Evolutionary conservation across 2,329 filamentous ascomycete genomes (phyloP), one percentile per base, ranked within the genome.

Genomic region (Stachybotrys chlorohalonatus): DNA sequence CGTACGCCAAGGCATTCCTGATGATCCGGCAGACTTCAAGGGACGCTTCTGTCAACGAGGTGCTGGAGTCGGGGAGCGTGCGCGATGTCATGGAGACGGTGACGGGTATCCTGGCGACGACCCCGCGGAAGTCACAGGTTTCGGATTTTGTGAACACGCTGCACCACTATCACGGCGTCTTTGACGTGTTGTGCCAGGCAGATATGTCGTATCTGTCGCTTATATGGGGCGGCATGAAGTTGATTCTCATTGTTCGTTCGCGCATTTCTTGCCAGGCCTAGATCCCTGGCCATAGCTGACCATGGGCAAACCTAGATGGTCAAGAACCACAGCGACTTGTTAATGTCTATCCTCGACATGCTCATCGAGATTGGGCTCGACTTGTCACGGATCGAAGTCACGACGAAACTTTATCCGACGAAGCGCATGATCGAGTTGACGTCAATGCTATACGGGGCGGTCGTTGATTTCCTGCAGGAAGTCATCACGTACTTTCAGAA

Each of bases 121-220:
- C 17, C 9, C 49, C 49, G n/a, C 15, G 15, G n/a, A 51, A 31
- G 31, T 6, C 49, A 1, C 17, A 31, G 11, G 49, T 51, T 32
- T 51, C 49, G 24, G 49, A 51, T 31, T 51, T 51, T 31, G 49
- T 51, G n/a, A 51, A 51, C 31, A 51, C 24, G 24, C 31, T 51
- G 49, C 49, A 51, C 31, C 49, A 51, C 16, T 51, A 32, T 36
- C 49, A 51, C n/a, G 49, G 49, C 9, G 49, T 51, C 11, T 51
- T 51, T 13, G 49, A 51, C n/a, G 49, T 51, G 1, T 32, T 51
- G 7, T 51, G 49, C n/a, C 49, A 51, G 32, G 49, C 49, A 5
- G 49, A 51, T 30, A 13, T 51, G 31, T 51, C 49, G 17, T 51
- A 51, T 32, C 32, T 51, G 49, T 51, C 49, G 49, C 15, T 51